A percentile compares a stretch with the other conserved stretches of the same genome.
Evolutionary conservation across 208 protist species (phyloP).

Genomic region (Acanthamoeba sp.): DNA sequence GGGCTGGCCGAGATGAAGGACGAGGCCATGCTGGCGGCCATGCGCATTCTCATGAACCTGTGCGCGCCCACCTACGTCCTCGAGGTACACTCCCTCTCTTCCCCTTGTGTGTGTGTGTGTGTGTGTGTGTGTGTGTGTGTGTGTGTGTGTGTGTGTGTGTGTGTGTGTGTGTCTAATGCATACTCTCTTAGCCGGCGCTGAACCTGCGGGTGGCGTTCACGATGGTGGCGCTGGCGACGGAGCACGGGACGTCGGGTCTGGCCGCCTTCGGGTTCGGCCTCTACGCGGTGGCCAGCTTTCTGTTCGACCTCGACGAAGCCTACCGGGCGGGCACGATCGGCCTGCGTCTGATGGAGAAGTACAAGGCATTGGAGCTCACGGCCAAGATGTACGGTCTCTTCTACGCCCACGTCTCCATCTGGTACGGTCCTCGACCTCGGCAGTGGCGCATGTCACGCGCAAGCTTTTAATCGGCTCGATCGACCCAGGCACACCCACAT

Average conservation of each 20-base stretch:
- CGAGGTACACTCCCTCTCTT: neutral
- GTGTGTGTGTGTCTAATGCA: slow-evolving; percentile 19
- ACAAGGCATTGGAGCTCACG: neutral
- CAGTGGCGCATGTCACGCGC: no score
- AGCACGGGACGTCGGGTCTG: slow-evolving; percentile 61
- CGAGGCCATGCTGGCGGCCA: slow-evolving; percentile 64
- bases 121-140: slow-evolving; percentile 17
- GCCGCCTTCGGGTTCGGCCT: slow-evolving; percentile 51
- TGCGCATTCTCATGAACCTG: slow-evolving; percentile 74
- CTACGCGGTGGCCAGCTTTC: slow-evolving; percentile 62
- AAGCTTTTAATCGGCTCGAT: no score
- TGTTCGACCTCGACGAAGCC: slow-evolving; percentile 66
- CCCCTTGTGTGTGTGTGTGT: neutral
- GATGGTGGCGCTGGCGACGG: slow-evolving; percentile 48
- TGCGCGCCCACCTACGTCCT: slow-evolving; percentile 54
- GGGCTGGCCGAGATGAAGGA: slow-evolving; percentile 61
- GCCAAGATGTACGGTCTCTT: slow-evolving; percentile 59
- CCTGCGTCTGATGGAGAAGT: slow-evolving; percentile 67
- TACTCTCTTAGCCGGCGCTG: slow-evolving; percentile 41
- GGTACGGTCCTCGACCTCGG: neutral
- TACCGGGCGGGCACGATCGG: slow-evolving; percentile 57
- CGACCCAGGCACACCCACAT: neutral
- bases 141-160: neutral
- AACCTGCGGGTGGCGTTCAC: slow-evolving; percentile 55
- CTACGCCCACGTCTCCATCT: slow-evolving; percentile 5